These are phyloP conservation scores for Neoscytalidium dimidiatum DNA, from an alignment of 2,329 filamentous ascomycete species.

Conservation along the genomic window DNA sequence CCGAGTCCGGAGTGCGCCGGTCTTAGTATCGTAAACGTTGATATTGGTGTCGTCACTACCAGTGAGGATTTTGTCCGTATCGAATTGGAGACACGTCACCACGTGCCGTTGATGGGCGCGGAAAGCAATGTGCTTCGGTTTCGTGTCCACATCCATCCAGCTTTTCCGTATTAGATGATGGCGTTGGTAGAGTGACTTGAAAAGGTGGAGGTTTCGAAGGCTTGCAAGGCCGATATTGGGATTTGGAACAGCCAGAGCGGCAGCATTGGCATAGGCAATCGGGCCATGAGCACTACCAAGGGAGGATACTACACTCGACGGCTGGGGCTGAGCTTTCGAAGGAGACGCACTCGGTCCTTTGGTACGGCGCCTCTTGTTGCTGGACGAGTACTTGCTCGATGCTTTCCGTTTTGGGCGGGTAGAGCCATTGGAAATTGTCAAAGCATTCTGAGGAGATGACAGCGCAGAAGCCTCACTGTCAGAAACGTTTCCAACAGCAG, in stretches of 20 bases:
- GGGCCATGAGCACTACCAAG: constrained; percentile 71
- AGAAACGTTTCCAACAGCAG: constrained; percentile 31
- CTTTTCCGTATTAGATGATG: constrained; percentile 87
- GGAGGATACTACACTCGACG: constrained; percentile 49
- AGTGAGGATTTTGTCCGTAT: constrained; percentile 96
- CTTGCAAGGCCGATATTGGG: constrained; percentile 77
- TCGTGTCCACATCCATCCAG: constrained; percentile 83
- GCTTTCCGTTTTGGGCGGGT: constrained; percentile 43
- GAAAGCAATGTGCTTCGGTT: constrained; percentile 91
- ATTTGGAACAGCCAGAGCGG: constrained; percentile 78
- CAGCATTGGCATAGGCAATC: constrained; percentile 81
- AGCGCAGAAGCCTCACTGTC: constrained; percentile 40
- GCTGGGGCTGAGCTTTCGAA: constrained; percentile 38
- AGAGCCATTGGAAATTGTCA: constrained; percentile 22
- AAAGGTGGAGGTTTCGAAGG: constrained; percentile 83
- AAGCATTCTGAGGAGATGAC: constrained; percentile 22
- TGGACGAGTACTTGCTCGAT: constrained; percentile 38
- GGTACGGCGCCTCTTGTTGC: constrained; percentile 57
- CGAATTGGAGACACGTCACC: constrained; percentile 96
- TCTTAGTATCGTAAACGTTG: constrained; percentile 97
- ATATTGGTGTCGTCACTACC: constrained; percentile 98
- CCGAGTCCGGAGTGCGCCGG: constrained; percentile 78
- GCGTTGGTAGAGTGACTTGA: constrained; percentile 93
- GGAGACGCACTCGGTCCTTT: constrained; percentile 52
- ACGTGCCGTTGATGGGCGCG: constrained; percentile 95